Evolutionary conservation across 2,329 filamentous ascomycete genomes (phyloP).

Genomic region (Apiospora rasikravindrae): DNA sequence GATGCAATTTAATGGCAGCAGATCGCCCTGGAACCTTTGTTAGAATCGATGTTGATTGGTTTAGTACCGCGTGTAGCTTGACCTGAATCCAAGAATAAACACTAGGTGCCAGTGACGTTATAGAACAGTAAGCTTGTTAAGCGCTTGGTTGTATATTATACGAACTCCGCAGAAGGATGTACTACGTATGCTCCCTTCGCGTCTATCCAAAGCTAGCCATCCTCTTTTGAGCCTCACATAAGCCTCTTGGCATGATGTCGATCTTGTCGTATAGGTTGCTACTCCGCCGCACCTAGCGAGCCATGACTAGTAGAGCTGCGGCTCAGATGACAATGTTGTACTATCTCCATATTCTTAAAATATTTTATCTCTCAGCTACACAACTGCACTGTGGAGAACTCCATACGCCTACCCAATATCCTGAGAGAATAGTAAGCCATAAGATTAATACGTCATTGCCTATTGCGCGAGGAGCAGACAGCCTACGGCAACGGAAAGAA

Average conservation of each 20-base stretch:
- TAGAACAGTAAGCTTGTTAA: too few species aligned
- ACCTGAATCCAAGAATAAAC: too few species aligned
- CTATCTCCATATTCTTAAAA: neutral
- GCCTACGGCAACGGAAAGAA: neutral
- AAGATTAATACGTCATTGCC: neutral
- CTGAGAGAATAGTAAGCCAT: neutral
- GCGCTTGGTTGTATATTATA: neutral
- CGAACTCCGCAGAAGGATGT: neutral
- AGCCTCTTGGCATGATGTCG: neutral
- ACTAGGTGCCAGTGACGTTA: too few species aligned
- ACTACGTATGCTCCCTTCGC: neutral
- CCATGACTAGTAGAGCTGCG: too few species aligned
- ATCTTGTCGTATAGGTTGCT: neutral
- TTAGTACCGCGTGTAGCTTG: too few species aligned
- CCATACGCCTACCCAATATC: too few species aligned
- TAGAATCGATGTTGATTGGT: too few species aligned
- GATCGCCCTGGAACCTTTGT: too few species aligned
- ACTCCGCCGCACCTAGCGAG: neutral
- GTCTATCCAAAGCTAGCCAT: neutral
- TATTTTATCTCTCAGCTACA: neutral
- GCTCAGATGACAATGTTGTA: neutral
- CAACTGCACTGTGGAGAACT: neutral
- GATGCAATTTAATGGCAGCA: too few species aligned
- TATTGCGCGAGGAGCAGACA: too few species aligned
- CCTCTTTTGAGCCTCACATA: neutral